Evolutionary conservation across 345 rosid species (phyloP).

Genomic region (Citrus australasica): DNA sequence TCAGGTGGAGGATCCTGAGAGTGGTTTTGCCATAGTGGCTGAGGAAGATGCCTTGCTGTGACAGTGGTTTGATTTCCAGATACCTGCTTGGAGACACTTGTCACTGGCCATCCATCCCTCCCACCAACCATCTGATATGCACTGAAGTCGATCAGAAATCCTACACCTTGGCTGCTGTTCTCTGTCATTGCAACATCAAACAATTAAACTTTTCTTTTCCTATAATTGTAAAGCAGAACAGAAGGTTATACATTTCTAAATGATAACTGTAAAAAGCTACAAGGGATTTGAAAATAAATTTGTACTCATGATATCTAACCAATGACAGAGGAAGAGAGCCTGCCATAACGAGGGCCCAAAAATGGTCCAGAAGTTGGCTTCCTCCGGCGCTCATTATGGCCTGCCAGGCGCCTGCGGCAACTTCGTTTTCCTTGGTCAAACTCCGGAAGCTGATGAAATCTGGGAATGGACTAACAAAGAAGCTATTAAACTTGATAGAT

Average conservation of each 20-base stretch:
- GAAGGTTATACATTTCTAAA: not conserved
- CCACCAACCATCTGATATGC: constrained; percentile 38
- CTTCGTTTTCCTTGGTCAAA: constrained; percentile 96
- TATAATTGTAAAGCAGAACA: not conserved
- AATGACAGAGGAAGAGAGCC: constrained; percentile 48
- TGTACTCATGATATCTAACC: constrained; percentile 37
- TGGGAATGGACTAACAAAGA: constrained; percentile 18
- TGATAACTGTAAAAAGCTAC: not conserved
- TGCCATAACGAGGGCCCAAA: constrained; percentile 48
- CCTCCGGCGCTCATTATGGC: constrained; percentile 94
- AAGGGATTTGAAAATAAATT: not conserved
- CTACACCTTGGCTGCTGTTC: constrained; percentile 43
- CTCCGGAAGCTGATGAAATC: constrained; percentile 93
- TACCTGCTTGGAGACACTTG: constrained; percentile 30
- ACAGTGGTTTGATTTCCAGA: constrained; percentile 23
- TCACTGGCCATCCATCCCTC: constrained; percentile 38
- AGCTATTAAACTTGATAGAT: not conserved
- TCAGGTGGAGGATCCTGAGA: constrained; percentile 46
- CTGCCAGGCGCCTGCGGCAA: constrained; percentile 92
- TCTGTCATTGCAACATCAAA: constrained; percentile 30
- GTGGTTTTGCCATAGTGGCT: constrained; percentile 41
- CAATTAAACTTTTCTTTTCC: not conserved
- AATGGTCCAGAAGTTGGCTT: constrained; percentile 78
- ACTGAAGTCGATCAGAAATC: constrained; percentile 54
- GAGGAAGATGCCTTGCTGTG: constrained; percentile 32